A percentile compares a stretch with the other conserved stretches of the same genome.
Conservation (phyloP, 331 rosid species). For the Cydonia oblonga region DNA sequence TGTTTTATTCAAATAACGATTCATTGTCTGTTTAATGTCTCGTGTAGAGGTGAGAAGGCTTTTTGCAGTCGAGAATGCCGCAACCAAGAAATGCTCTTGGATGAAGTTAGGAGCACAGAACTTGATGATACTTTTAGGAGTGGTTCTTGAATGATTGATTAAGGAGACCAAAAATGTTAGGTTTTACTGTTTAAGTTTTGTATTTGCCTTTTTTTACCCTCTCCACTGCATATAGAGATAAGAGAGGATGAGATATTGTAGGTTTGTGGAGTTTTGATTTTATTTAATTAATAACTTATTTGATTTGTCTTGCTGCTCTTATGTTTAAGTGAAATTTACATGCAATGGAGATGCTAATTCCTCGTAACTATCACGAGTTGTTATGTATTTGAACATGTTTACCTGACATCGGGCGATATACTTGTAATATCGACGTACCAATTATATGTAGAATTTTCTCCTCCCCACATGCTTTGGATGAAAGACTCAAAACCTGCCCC, state of each 20-base stretch:
- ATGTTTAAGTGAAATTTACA: too few relatives aligned
- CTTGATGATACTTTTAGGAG: constrained; percentile 13
- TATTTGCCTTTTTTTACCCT: neutral
- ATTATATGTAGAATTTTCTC: neutral
- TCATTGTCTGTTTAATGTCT: neutral
- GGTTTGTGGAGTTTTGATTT: too few relatives aligned
- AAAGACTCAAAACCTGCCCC: constrained; percentile 3
- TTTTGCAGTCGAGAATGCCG: constrained; percentile 84
- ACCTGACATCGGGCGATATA: too few relatives aligned
- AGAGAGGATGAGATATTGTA: too few relatives aligned
- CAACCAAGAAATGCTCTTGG: constrained; percentile 61
- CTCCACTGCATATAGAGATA: too few relatives aligned
- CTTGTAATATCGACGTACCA: neutral
- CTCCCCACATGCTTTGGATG: neutral
- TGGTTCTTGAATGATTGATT: constrained; percentile 6
- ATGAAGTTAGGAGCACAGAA: constrained; percentile 36
- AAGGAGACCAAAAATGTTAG: neutral
- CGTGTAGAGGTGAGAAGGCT: constrained; percentile 81
- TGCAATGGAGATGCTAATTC: too few relatives aligned
- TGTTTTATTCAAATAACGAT: neutral
- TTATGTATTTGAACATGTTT: too few relatives aligned
- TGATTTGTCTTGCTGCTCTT: too few relatives aligned
- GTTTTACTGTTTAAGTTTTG: neutral
- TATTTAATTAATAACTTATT: too few relatives aligned
- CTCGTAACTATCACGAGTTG: too few relatives aligned